These are phyloP conservation scores for Aspergillus transmontanensis DNA, from an alignment of 2,329 filamentous ascomycete species.

Conservation along the genomic window DNA sequence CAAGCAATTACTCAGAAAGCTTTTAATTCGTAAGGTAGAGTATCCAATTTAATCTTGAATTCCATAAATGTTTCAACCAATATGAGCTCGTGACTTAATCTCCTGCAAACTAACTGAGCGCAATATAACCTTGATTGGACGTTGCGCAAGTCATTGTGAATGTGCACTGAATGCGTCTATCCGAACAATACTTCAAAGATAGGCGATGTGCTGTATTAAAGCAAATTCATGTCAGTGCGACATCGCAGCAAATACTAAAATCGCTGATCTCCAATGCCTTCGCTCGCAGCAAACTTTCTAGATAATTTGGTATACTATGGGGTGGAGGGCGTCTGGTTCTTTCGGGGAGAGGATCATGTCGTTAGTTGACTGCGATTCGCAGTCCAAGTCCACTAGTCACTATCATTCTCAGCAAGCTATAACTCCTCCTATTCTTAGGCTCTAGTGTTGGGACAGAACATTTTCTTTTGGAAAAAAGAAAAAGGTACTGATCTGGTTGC, in stretches of 20 bases:
- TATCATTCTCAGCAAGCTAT: not conserved
- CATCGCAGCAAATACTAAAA: not conserved
- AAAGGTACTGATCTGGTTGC: not conserved
- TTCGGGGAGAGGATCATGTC: not conserved
- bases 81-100: not conserved
- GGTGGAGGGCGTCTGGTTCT: not conserved
- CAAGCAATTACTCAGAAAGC: not conserved
- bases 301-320: not conserved
- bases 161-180: not conserved
- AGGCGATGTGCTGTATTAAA: not conserved
- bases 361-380: not conserved
- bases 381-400: not conserved
- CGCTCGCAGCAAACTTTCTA: not conserved
- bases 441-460: not conserved
- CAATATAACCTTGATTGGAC: not conserved
- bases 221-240: not conserved
- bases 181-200: not conserved
- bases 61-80: not conserved
- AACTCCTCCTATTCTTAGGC: not conserved
- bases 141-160: not conserved
- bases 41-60: not conserved
- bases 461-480: not conserved
- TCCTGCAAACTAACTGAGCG: not conserved
- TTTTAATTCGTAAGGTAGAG: not conserved
- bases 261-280: not conserved